Evolutionary conservation across 1,139 yeast species (phyloP).

Genomic region (Diutina sp.): DNA sequence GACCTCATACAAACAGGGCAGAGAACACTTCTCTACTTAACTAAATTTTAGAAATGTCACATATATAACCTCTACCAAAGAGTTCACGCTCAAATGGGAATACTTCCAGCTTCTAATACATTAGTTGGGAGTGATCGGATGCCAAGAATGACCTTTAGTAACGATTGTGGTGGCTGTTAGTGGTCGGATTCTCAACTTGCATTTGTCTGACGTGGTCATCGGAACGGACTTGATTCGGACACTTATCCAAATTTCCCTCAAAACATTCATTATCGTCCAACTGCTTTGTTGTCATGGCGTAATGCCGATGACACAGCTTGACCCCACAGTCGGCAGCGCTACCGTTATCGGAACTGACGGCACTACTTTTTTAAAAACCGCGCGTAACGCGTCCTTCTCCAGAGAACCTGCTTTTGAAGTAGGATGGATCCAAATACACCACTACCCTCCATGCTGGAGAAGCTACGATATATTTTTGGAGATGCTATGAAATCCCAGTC

Average conservation of each 20-base stretch:
- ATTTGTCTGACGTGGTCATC: too few relatives aligned
- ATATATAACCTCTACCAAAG: not conserved
- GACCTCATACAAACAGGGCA: not conserved
- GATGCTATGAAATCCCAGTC: not conserved
- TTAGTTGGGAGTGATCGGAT: too few relatives aligned
- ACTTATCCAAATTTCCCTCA: not conserved
- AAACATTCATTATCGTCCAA: not conserved
- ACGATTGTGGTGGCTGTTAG: too few relatives aligned
- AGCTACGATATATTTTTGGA: not conserved
- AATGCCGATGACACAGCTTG: not conserved
- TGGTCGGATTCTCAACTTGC: too few relatives aligned
- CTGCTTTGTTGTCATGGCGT: not conserved
- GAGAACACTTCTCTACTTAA: too few relatives aligned
- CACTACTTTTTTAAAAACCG: not conserved
- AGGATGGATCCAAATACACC: not conserved
- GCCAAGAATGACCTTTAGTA: too few relatives aligned
- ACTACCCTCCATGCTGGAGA: not conserved
- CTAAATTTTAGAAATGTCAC: too few relatives aligned
- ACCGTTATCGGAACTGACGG: not conserved
- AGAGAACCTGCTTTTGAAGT: not conserved
- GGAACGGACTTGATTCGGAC: too few relatives aligned
- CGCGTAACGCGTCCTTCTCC: not conserved
- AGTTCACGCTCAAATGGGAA: not conserved
- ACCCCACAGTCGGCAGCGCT: not conserved
- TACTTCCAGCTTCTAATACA: too few relatives aligned